Evolutionary conservation across 2,329 filamentous ascomycete genomes (phyloP), one percentile per base, ranked within the genome.

Genomic region (Aspergillus sergii): DNA sequence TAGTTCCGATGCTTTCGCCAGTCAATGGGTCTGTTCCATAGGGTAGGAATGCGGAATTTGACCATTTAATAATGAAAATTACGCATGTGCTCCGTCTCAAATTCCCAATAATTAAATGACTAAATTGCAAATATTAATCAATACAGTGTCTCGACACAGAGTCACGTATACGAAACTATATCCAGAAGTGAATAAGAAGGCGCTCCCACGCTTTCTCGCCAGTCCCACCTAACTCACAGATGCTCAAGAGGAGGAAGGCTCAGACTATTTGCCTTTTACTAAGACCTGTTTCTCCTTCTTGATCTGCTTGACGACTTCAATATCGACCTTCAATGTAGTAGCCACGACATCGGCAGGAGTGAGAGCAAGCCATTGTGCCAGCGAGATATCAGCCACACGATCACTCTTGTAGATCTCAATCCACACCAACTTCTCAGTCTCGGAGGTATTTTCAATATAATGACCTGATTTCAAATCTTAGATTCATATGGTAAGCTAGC

Each of bases 351-450:
- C 60, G 4, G 61, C 41, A 5, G 89, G 89, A 0, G 89, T 91
- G 57, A 91, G 77, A 1, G 88, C 89, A 45, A 92, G 79, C 89
- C 89, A 92, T 73, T 91, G 89, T 0, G 85, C 87, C 50, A 91
- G 74, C 0, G 86, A 84, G 65, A 91, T 88, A 70, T 91, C 89
- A 0, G 85, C 86, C 1, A 91, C 87, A 2, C 85, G 83, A 65
- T 91, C 87, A 48, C 84, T 86, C 78, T 89, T 90, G 80, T 89
- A 91, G 21, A 91, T 84, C 73, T 91, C 89, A 34, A 91, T 85
- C 85, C 86, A 91, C 5, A 88, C 81, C 4, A 91, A 79, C 57
- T 89, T 86, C 64, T 90, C 86, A 10, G 46, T 50, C 1, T 86
- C 79, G 0, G 86, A 89, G 0, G 84, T 88, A 72, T 91, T 91